A percentile compares a stretch with the other conserved stretches of the same genome.
These are phyloP conservation scores for Anisodus tanguticus DNA, from an alignment of 257 asterid genomes.

Conservation along the genomic window DNA sequence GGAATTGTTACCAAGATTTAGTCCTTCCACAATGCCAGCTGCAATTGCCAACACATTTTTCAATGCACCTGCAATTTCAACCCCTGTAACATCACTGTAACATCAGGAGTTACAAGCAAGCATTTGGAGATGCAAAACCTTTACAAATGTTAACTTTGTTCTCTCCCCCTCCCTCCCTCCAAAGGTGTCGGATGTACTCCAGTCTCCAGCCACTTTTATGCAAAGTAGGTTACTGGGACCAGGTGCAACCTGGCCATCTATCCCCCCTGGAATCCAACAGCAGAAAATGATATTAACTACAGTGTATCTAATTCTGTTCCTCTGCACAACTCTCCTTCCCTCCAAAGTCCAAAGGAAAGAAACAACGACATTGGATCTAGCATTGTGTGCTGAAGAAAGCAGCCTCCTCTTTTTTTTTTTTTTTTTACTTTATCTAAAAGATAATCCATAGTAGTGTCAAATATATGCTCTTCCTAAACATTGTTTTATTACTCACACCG, in stretches of 20 bases:
- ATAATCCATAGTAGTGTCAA: conserved; percentile 11
- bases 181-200: neutral
- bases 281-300: neutral
- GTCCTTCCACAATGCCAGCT: conserved; percentile 93
- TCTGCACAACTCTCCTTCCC: conserved; percentile 15
- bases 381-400: neutral
- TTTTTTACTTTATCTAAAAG: neutral
- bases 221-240: conserved; percentile 8
- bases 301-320: conserved; percentile 1
- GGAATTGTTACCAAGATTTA: conserved; percentile 87
- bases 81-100: conserved; percentile 95
- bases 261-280: conserved; percentile 3
- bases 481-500: neutral
- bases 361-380: neutral
- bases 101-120: conserved; percentile 67
- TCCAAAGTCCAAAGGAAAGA: neutral
- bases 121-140: conserved; percentile 9
- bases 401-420: neutral
- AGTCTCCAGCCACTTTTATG: conserved; percentile 11
- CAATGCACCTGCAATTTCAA: conserved; percentile 96
- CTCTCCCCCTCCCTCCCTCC: conserved; percentile 1
- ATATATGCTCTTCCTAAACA: conserved; percentile 16
- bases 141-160: neutral
- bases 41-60: conserved; percentile 95
- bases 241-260: conserved; percentile 15